Evolutionary conservation across 2,329 filamentous ascomycete genomes (phyloP), one percentile per base, ranked within the genome.

Genomic region (Chrysosphaeria jannelii): DNA sequence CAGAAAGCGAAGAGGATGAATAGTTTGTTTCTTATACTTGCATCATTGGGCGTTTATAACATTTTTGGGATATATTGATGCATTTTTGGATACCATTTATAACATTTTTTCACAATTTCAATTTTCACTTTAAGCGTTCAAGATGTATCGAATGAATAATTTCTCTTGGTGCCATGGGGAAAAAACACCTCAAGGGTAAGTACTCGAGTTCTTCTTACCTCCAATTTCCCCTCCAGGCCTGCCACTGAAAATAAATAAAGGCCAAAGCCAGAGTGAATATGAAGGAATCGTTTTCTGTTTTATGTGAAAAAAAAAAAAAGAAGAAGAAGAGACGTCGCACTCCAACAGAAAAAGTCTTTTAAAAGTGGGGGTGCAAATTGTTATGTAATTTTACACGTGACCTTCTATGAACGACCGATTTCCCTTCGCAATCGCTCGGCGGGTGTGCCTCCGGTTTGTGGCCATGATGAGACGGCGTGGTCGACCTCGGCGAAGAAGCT

Each of bases 401-500:
- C n/a, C n/a, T n/a, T n/a, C 17, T 24, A 29, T 17, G 24, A 6
- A 24, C 36, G 26, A 11, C 35, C 36, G 14, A 39, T 23, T 30
- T 39, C 39, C 28, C 36, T 38, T 26, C 39, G 37, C 28, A 40
- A 24, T 20, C 38, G 32, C 2, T 37, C 39, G 5, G 37, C 39
- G 1, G 34, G 33, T 3, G 39, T 40, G 1, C 38, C 34, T 25
- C 50, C 45, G 19, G 53, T 50, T 34, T 81, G 74, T 3, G 79
- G 76, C 85, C 85, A 93, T 12, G 61, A 65, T 22, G 60, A 60
- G 2, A 90, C 78, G 10, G 72, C 71, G 45, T 89, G 76, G 31
- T 88, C 74, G 13, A 93, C 70, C 45, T 91, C 79, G 34, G 88
- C 76, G 31, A 93, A 44, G 41, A 93, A 97, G 0, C 66, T 74